Evolutionary conservation across 2,329 filamentous ascomycete species (phyloP).

Genomic region (Gaeumannomyces tritici): DNA sequence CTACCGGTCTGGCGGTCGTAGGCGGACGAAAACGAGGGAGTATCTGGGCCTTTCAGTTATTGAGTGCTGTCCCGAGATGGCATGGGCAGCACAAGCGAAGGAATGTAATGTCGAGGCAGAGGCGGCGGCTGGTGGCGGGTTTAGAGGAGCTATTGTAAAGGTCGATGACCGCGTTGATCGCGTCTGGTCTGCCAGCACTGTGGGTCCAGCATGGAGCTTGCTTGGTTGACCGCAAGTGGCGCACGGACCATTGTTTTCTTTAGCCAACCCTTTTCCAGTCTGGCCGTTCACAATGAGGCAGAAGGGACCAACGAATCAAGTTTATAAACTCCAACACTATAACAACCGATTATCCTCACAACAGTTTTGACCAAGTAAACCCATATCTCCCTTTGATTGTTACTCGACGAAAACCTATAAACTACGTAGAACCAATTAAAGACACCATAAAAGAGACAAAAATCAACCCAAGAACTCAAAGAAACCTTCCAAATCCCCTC

Average conservation of each 20-base stretch:
- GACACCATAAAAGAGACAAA: neutral
- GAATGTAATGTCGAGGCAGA: neutral
- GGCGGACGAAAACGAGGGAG: neutral
- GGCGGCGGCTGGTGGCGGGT: no score
- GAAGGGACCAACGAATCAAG: no score
- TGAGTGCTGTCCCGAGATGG: neutral
- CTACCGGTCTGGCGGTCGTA: neutral
- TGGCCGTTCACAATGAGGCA: no score
- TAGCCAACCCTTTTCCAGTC: no score
- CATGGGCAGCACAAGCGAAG: neutral
- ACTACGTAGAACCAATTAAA: neutral
- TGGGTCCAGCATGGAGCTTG: neutral
- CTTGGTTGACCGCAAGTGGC: neutral
- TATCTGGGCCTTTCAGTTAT: neutral
- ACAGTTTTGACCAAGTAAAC: no score
- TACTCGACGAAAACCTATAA: no score
- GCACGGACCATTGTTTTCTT: neutral
- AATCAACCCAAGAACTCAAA: neutral
- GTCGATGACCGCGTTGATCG: neutral
- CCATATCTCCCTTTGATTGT: no score
- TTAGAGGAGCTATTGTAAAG: neutral
- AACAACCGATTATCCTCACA: no score
- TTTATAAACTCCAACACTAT: no score
- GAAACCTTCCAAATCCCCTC: neutral
- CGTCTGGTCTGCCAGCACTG: neutral